Base-by-base conservation (phyloP, 805 yeast species). In the Cyberlindnera bimundalis region DNA sequence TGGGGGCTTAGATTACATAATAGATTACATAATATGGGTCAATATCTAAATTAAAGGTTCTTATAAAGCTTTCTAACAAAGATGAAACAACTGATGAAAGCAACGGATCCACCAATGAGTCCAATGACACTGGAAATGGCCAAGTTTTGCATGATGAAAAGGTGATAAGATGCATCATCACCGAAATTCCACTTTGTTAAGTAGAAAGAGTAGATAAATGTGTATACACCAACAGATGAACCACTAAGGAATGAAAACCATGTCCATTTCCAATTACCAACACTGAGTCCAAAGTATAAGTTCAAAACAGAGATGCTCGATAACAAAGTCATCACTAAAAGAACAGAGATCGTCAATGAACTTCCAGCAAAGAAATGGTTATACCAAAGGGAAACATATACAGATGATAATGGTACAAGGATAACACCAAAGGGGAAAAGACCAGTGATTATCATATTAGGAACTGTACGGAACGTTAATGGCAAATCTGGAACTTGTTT, bases 221-320 rank as follows among this genome's bases (percentile, higher is more conserved):
- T 36, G 35, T 49, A 57, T 5, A 50, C 17, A 16, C 61, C 63
- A 15, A 57, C 42, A n/a, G 57, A 44, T 6, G 47, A 35, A 4
- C 62, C 63, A 39, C 51, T 50, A 9, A 48, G 24, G 47, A 59
- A 48, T 2, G 55, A 41, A 17, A 47, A 43, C 62, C 62, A 58
- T 7, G 49, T 51, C 64, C 64, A 60, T 32, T 51, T 53, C 62
- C 63, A 57, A 32, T 58, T 52, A 14, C 63, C 63, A 15, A 51
- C 45, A 20, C 53, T 39, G 11, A 59, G 36, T 11, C 53, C 43
- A 20, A 57, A 45, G 33, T 55, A 51, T 23, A 55, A 33, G 42
- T 55, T 53, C 32, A 59, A 24, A 2, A 43, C 40, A 7, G 52
- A 51, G 20, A 56, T 52, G 17, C 51, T 17, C 6, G 37, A 29